Evolutionary conservation across 1,284 basidiomycete species (phyloP).

Genomic region (Ceratobasidium sp.): DNA sequence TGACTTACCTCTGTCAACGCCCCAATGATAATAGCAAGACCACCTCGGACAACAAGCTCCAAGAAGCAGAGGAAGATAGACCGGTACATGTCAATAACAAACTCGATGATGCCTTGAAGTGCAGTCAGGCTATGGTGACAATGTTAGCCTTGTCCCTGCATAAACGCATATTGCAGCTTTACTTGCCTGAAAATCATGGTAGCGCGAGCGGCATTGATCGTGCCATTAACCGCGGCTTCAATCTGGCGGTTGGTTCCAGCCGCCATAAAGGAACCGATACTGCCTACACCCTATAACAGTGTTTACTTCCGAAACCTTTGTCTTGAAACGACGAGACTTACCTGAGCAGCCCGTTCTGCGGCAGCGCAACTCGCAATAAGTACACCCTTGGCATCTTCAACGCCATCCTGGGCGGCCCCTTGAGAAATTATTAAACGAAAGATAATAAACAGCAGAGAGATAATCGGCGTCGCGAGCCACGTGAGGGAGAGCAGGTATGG

Average conservation of each 20-base stretch:
- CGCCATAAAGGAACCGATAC: conserved; percentile 86
- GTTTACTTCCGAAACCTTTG: not conserved
- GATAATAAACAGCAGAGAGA: conserved; percentile 85
- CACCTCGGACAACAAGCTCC: conserved; percentile 84
- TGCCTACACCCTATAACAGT: conserved; percentile 62
- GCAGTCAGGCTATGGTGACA: conserved; percentile 61
- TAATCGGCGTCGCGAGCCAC: conserved; percentile 65
- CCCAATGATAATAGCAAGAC: conserved; percentile 75
- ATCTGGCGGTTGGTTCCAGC: conserved; percentile 81
- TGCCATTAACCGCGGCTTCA: conserved; percentile 74
- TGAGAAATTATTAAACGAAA: conserved; percentile 79
- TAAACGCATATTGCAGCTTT: not conserved
- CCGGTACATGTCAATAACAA: conserved; percentile 89
- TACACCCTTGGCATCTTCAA: conserved; percentile 71
- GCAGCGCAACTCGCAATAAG: conserved; percentile 80
- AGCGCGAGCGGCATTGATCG: conserved; percentile 75
- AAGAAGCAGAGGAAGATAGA: conserved; percentile 91
- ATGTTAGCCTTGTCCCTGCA: conserved; percentile 35
- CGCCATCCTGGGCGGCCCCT: conserved; percentile 67
- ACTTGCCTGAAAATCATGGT: conserved; percentile 65
- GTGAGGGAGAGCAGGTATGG: conserved; percentile 80
- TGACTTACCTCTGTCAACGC: conserved; percentile 75
- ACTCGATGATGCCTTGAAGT: conserved; percentile 87
- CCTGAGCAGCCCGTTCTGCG: conserved; percentile 78
- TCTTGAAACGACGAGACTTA: not conserved